These are phyloP conservation scores for Didymella arachidicola DNA, from an alignment of 2,329 filamentous ascomycete genomes.

Conservation along the genomic window DNA sequence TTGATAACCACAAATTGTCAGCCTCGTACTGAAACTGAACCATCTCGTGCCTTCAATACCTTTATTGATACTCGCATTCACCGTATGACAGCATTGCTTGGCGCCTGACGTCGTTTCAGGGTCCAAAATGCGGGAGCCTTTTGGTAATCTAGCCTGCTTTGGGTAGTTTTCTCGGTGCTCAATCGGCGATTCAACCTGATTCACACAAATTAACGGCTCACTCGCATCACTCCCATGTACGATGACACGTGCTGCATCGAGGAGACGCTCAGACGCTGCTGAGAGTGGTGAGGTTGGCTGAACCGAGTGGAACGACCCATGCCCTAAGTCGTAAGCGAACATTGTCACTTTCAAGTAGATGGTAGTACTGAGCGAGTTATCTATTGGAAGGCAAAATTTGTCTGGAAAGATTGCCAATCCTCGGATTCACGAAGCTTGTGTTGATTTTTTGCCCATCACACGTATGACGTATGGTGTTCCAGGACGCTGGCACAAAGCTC, in stretches of 20 bases:
- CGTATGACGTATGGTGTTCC: conserved; percentile 10
- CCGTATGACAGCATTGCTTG: conserved; percentile 38
- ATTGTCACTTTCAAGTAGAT: not conserved
- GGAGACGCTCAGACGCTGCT: not conserved
- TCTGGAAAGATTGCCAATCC: not conserved
- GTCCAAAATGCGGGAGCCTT: conserved; percentile 20
- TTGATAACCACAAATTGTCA: not conserved
- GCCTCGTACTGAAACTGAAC: conserved; percentile 5
- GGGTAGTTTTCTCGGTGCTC: conserved; percentile 19
- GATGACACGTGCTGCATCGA: conserved; percentile 8
- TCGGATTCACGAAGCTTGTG: not conserved
- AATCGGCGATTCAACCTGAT: conserved; percentile 29
- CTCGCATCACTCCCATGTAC: conserved; percentile 3
- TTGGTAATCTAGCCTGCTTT: conserved; percentile 17
- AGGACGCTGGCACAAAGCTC: not conserved
- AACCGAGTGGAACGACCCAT: not conserved
- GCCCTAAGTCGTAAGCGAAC: conserved; percentile 1
- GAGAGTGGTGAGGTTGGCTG: not conserved
- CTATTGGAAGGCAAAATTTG: not conserved
- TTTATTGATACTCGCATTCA: conserved; percentile 22
- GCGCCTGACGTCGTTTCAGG: conserved; percentile 39
- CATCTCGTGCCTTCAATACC: conserved; percentile 11
- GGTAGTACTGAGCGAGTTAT: not conserved
- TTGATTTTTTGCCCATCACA: not conserved
- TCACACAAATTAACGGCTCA: conserved; percentile 6